Base-by-base conservation (phyloP, 495 filamentous ascomycete genomes). In the Aspergillus incahuasiensis region DNA sequence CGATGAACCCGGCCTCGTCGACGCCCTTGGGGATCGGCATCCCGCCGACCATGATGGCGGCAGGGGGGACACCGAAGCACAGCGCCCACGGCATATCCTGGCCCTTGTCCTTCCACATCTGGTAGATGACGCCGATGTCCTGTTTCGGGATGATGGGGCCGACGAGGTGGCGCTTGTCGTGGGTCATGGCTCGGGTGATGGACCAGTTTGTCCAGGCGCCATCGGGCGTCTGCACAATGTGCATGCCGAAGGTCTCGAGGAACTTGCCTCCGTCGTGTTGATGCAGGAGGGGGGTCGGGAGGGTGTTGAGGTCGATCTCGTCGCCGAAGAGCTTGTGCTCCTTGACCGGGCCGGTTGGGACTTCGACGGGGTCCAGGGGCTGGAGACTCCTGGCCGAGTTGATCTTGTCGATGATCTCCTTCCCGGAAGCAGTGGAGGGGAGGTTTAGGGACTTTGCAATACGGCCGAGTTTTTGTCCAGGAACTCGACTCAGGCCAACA, bases 151-250 rank as follows among this genome's bases (percentile, higher is more conserved):
- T 67, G 9, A 69, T 60, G 5, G 58, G 57, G 19, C 70, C 67
- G 2, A 59, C 57, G 6, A 75, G 20, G 6, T 57, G 54, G 4
- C 54, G 56, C 28, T 67, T 68, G 40, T 68, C 69, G 40, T 65
- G 44, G 1, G 72, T 57, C 72, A 75, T 73, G 11, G 61, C 66
- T 1, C 72, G 64, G 5, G 66, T 60, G 40, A 73, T 72, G 4
- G 72, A 73, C 70, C 72, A 73, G 52, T 75, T 75, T 5, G 56
- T 63, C 72, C 72, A 75, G 0, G 38, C 44, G 4, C 61, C 61
- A 46, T 73, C 65, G 0, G 70, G 70, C 0, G 63, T 62, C 34
- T 67, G 59, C 1, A 75, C 58, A 18, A 73, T 53, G 28, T 72
- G 59, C 64, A 75, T 67, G 11, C 38, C 38, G 38, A 62, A 72